These are phyloP conservation scores for Colletotrichum godetiae DNA, from an alignment of 2,329 filamentous ascomycete genomes.

Conservation along the genomic window DNA sequence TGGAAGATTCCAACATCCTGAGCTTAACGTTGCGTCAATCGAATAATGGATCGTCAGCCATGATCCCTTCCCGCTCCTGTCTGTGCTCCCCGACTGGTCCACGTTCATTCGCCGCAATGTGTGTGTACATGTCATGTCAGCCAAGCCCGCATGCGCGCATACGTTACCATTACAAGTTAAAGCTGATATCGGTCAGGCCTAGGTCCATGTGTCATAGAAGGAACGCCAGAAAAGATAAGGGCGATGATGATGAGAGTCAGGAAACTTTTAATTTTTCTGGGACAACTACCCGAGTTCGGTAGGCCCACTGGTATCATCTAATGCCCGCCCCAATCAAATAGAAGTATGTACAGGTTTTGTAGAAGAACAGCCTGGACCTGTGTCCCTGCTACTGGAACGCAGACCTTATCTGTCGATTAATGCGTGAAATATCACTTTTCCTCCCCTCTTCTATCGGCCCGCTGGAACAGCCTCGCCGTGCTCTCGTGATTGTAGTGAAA, in stretches of 20 bases:
- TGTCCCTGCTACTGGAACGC: conserved; percentile 5
- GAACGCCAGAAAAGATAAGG: neutral
- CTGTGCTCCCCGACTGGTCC: neutral
- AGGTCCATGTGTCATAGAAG: neutral
- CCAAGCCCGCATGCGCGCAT: neutral
- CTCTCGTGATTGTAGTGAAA: neutral
- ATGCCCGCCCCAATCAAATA: neutral
- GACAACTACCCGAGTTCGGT: neutral
- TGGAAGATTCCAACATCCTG: conserved; percentile 2
- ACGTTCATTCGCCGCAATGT: neutral
- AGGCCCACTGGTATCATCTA: conserved; percentile 30
- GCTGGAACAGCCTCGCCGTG: neutral
- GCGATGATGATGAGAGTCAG: neutral
- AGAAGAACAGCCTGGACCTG: neutral
- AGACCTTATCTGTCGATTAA: conserved; percentile 10
- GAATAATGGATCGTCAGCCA: neutral
- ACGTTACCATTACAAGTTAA: no score
- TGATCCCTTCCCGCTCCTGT: neutral
- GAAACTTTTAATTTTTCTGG: neutral
- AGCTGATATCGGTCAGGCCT: neutral
- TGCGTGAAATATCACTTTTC: neutral
- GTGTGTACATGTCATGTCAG: neutral
- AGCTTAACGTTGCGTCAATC: conserved; percentile 17
- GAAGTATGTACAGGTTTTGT: conserved; percentile 17
- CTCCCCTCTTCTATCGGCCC: neutral